These are phyloP conservation scores for Blastobotrys petasosporus DNA, from an alignment of 1,139 yeast species.

Conservation along the genomic window DNA sequence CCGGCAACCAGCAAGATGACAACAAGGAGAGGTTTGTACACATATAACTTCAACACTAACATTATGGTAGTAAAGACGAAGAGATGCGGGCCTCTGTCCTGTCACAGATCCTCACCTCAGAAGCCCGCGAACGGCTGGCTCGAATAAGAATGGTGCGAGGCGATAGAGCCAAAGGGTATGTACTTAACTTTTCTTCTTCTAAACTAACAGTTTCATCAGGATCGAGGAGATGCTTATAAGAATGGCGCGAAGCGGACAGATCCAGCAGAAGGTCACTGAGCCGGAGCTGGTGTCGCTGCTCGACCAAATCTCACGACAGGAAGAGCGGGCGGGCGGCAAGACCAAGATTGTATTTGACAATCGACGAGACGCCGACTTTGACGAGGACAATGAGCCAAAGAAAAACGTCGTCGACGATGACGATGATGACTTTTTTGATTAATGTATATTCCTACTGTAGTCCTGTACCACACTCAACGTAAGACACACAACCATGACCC, in stretches of 20 bases:
- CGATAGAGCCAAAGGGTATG: conserved; percentile 68
- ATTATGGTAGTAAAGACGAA: conserved; percentile 22
- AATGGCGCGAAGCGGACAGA: conserved; percentile 73
- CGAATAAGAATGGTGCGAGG: conserved; percentile 86
- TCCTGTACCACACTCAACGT: not conserved
- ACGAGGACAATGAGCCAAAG: conserved; percentile 17
- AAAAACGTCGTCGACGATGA: conserved; percentile 15
- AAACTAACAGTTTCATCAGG: conserved; percentile 15
- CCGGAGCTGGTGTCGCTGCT: conserved; percentile 74
- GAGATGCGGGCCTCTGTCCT: conserved; percentile 39
- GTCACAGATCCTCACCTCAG: conserved; percentile 67
- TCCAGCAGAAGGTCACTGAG: conserved; percentile 67
- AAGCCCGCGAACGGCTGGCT: conserved; percentile 81
- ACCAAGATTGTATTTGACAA: conserved; percentile 49
- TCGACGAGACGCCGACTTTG: conserved; percentile 25
- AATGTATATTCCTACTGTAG: conserved; percentile 1
- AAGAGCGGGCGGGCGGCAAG: conserved; percentile 47
- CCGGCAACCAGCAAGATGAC: conserved; percentile 24
- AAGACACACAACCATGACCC: not conserved
- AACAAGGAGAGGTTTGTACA: conserved; percentile 5
- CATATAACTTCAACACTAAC: not conserved
- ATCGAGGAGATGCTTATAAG: conserved; percentile 79
- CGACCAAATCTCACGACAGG: conserved; percentile 78
- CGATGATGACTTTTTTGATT: conserved; percentile 33
- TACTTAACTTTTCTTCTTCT: not conserved